Evolutionary conservation across 306 rosid genomes (phyloP), one percentile per base, ranked within the genome.

Genomic region (Psophocarpus tetragonolobus): DNA sequence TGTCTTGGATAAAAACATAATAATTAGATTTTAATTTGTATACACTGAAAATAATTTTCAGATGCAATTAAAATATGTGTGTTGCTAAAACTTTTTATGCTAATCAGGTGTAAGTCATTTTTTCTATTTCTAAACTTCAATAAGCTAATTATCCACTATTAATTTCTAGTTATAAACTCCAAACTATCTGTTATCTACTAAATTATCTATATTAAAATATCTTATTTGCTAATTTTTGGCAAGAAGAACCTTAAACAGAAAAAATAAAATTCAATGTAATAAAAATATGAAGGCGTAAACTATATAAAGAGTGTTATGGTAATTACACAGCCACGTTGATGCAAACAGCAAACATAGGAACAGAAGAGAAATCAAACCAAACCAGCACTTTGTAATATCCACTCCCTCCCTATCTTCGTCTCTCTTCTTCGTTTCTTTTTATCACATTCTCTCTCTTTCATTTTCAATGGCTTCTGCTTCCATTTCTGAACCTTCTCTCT

Each of bases 371-470:
- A 68, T 74, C 69, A 65, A 80, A 77, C 3, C 61, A 50, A 50
- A 53, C 38, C 10, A 60, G 65, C 74, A 76, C 44, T 74, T 75
- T 44, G 81, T 83, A 83, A 78, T 66, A 83, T 88, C 90, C 92
- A 84, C 91, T 83, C 88, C 83, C 90, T 84, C 80, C 71, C 88
- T 88, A 85, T 85, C 87, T 58, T 24, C 15, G 48, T 70, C 68
- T 13, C 15, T 36, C 54, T 72, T 21, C 35, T 10, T 4, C 23
- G 15, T 45, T 57, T 36, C 30, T 13, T 56, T 29, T 64, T 39
- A 6, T 69, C 76, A 29, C 23, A 57, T 57, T 66, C 39, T 79
- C 79, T 62, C 5, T 45, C 53, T 56, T 70, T 68, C 20, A 61
- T 61, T 29, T 29, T 79, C 82, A 67, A 88, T 88, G 92, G 85